Percentiles rank a stretch among this genome's conserved stretches.
Evolutionary conservation across 306 rosid genomes (phyloP).

Genomic region (Begonia peltatifolia): DNA sequence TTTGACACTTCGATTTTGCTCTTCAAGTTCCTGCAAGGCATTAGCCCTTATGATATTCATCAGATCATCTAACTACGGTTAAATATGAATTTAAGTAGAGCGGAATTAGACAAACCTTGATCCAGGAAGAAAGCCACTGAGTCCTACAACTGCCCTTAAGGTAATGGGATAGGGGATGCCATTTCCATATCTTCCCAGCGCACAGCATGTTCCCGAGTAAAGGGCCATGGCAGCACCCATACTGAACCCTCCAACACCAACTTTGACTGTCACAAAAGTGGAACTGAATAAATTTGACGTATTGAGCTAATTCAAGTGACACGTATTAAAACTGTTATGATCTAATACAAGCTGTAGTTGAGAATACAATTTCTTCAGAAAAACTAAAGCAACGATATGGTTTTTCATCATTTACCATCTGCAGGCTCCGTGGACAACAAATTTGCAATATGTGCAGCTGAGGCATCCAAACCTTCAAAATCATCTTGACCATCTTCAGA

Average conservation of each 20-base stretch:
- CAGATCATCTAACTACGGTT: conserved; percentile 8
- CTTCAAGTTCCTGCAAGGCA: conserved; percentile 45
- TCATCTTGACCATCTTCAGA: conserved; percentile 91
- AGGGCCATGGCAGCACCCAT: conserved; percentile 97
- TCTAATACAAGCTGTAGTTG: no score
- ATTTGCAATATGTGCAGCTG: conserved; percentile 89
- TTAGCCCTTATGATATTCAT: not conserved
- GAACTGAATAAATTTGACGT: not conserved
- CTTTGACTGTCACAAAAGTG: conserved; percentile 51
- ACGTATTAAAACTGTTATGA: no score
- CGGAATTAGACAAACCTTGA: conserved; percentile 40
- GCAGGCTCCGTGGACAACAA: conserved; percentile 92
- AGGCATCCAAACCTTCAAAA: conserved; percentile 96
- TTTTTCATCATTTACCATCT: conserved; percentile 37
- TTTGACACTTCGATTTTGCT: conserved; percentile 40
- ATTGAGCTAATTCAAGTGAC: no score
- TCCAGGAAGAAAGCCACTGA: conserved; percentile 99
- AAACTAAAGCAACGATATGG: not conserved
- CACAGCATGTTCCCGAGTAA: conserved; percentile 68
- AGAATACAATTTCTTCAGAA: no score
- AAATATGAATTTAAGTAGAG: not conserved
- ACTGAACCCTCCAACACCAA: conserved; percentile 93
- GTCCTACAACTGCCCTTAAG: conserved; percentile 62
- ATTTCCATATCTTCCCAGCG: conserved; percentile 58
- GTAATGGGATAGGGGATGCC: conserved; percentile 67